Conservation (phyloP, 1,139 yeast genomes). For the Magnusiomyces magnusii region DNA sequence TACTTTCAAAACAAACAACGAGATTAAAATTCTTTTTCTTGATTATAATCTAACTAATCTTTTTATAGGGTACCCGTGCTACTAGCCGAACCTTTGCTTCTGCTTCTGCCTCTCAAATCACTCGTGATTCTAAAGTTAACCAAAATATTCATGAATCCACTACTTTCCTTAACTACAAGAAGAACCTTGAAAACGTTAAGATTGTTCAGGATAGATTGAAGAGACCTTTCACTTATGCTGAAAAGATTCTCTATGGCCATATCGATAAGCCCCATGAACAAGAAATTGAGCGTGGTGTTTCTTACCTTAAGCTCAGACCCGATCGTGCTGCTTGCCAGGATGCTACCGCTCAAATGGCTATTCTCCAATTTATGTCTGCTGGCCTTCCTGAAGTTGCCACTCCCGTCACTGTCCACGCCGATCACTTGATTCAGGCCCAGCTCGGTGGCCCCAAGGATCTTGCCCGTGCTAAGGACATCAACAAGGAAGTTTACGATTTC, state of each 20-base stretch:
- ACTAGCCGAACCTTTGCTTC: conserved; percentile 64
- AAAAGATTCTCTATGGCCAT: conserved; percentile 93
- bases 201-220: conserved; percentile 80
- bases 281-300: conserved; percentile 92
- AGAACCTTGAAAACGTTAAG: conserved; percentile 62
- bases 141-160: conserved; percentile 84
- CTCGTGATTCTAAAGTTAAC: conserved; percentile 87
- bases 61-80: conserved; percentile 14
- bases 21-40: too few relatives aligned
- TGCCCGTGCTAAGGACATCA: conserved; percentile 83
- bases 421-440: conserved; percentile 98
- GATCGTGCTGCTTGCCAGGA: conserved; percentile 99
- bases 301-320: conserved; percentile 95
- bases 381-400: conserved; percentile 92
- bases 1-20: too few relatives aligned
- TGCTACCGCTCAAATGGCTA: conserved; percentile 99
- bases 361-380: conserved; percentile 96
- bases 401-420: conserved; percentile 98
- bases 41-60: too few relatives aligned
- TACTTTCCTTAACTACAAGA: conserved; percentile 51
- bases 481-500: conserved; percentile 91
- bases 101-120: conserved; percentile 49
- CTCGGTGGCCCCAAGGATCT: conserved; percentile 89
- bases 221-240: conserved; percentile 97
- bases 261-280: conserved; percentile 93